A percentile compares a stretch with the other conserved stretches of the same genome.
These are phyloP conservation scores for Fraxinus platypoda DNA, from an alignment of 305 asterid genomes.

Conservation along the genomic window DNA sequence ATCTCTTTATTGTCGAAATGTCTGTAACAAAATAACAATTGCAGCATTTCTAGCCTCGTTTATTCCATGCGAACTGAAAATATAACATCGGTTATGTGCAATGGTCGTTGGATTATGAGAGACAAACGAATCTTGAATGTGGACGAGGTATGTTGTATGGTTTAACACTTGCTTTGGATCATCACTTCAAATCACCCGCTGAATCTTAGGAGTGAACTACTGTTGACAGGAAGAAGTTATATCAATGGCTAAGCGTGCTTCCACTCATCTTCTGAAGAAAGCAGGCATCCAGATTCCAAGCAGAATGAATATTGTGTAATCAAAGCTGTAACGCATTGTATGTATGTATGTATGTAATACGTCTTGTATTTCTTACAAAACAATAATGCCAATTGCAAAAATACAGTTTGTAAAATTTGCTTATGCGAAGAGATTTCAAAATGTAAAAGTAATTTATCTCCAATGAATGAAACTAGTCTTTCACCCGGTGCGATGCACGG, in stretches of 20 bases:
- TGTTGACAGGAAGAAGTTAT: conserved; percentile 45
- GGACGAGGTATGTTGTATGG: conserved; percentile 53
- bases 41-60: conserved; percentile 84
- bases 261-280: conserved; percentile 49
- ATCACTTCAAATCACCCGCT: neutral
- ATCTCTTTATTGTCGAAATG: neutral
- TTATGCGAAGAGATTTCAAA: neutral
- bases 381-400: neutral
- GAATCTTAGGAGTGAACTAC: neutral
- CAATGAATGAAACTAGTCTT: neutral
- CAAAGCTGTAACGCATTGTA: neutral
- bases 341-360: neutral
- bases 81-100: conserved; percentile 62
- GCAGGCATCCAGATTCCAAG: conserved; percentile 56
- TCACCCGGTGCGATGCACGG: too few relatives aligned
- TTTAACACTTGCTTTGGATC: neutral
- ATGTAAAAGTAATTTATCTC: neutral
- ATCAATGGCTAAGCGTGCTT: conserved; percentile 47
- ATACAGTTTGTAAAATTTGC: neutral
- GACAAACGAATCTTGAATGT: conserved; percentile 50
- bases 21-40: conserved; percentile 10
- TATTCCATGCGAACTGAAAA: conserved; percentile 77
- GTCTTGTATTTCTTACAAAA: neutral
- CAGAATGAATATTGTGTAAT: conserved; percentile 49
- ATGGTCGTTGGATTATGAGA: conserved; percentile 74